phyloP scores from a whole-genome alignment of 2,329 filamentous ascomycete species.

The Pyrenochaeta sp. region DNA sequence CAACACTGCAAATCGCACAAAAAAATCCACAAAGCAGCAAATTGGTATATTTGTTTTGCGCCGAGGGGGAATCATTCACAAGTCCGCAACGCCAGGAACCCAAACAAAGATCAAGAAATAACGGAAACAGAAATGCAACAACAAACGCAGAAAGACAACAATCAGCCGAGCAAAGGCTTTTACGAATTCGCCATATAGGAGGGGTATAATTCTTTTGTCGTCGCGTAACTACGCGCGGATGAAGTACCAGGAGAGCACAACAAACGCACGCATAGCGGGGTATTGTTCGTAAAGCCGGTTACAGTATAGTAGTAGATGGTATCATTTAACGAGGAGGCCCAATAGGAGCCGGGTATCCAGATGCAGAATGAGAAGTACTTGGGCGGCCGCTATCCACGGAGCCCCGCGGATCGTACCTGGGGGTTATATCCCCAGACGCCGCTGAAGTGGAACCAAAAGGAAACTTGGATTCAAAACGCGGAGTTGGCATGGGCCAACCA shows the following conservation, averaged over 20 bases:
- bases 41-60: constrained; percentile 55
- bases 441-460: constrained; percentile 63
- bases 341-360: constrained; percentile 93
- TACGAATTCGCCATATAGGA: constrained; percentile 45
- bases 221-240: constrained; percentile 33
- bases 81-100: constrained; percentile 34
- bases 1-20: constrained; percentile 2
- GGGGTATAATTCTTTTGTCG: constrained; percentile 54
- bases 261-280: constrained; percentile 38
- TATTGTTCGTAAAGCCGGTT: constrained; percentile 50
- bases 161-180: constrained; percentile 44
- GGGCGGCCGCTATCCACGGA: constrained; percentile 92
- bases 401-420: constrained; percentile 81
- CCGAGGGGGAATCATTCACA: constrained; percentile 49
- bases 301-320: constrained; percentile 42
- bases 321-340: constrained; percentile 83
- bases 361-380: constrained; percentile 95
- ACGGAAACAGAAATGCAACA: constrained; percentile 24
- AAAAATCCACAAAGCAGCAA: constrained; percentile 44
- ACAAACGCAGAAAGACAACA: constrained; percentile 23
- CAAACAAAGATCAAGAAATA: constrained; percentile 22
- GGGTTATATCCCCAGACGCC: constrained; percentile 79
- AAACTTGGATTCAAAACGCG: constrained; percentile 66
- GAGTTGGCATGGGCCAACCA: constrained; percentile 50
- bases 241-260: constrained; percentile 27